phyloP scores from a whole-genome alignment of 2,329 filamentous ascomycete genomes.

The Elsinoe arachidis region DNA sequence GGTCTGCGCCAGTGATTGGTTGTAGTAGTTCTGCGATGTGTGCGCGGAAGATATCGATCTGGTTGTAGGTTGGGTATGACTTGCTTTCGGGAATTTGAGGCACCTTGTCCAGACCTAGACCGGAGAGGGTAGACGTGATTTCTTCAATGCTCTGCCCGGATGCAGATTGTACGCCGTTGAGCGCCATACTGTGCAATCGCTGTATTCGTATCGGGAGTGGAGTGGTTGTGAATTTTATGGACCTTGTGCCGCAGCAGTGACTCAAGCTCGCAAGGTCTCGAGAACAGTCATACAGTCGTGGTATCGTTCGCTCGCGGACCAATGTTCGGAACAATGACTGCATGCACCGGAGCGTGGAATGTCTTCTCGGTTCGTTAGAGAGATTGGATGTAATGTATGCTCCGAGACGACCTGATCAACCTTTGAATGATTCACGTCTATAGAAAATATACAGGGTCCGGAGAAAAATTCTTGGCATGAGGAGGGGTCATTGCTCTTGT shows the following conservation, averaged over 20 bases:
- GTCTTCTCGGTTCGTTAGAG: background rate
- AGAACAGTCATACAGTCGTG: background rate
- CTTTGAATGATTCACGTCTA: background rate
- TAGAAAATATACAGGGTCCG: conserved; percentile 4
- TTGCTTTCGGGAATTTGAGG: conserved; percentile 32
- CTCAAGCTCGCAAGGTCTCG: background rate
- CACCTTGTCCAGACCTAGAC: conserved; percentile 31
- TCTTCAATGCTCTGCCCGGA: conserved; percentile 23
- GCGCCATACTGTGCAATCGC: background rate
- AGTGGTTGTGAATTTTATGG: background rate
- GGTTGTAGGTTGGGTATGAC: conserved; percentile 59
- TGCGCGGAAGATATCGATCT: conserved; percentile 69
- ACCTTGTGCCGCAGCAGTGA: background rate
- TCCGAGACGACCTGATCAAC: no score
- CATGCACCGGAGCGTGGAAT: background rate
- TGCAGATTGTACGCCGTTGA: background rate
- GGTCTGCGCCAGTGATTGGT: conserved; percentile 61
- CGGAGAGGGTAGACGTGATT: conserved; percentile 29
- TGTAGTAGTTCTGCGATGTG: conserved; percentile 63
- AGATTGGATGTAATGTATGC: background rate
- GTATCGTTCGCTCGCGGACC: background rate
- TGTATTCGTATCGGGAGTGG: background rate
- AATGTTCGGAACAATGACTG: background rate
- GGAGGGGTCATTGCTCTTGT: background rate
- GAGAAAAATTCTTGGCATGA: conserved; percentile 9